Evolutionary conservation across 257 asterid genomes (phyloP), one percentile per base, ranked within the genome.

Genomic region (Echium plantagineum): DNA sequence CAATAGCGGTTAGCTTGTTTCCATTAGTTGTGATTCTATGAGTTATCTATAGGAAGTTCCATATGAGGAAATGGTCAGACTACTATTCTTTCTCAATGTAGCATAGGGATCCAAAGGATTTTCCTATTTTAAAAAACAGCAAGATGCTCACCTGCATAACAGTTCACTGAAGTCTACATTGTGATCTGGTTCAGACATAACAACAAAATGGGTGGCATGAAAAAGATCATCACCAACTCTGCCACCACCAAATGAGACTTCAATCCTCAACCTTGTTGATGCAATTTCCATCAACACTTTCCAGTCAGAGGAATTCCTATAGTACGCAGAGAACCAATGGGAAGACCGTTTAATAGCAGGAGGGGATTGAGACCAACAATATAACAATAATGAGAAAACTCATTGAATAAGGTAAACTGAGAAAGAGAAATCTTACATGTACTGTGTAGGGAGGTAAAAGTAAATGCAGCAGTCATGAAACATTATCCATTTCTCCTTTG

Each of bases 251-350:
- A 46, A 67, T 63, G 83, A 80, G 77, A 91, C 76, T 71, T 78
- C 93, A 74, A 81, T 64, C 79, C 81, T 91, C 98, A 91, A 77
- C 72, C 96, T 81, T 77, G 87, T 81, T 67, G 71, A 72, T 63
- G 81, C 75, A 71, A 85, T 75, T 60, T 82, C 94, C 66, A 81
- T 63, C 61, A 79, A 72, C 69, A 72, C 73, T 72, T 83, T 86
- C 80, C 71, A 77, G 58, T 69, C 81, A 66, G 62, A 62, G 60
- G 75, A 74, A 57, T 75, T 78, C 64, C 89, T 81, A 63, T 59
- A 68, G 57, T 59, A 66, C 62, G 58, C 35, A 46, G 55, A 61
- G 57, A 49, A 58, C 57, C 62, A 62, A 62, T 57, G 38, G 62
- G 62, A 56, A 38, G 71, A 59, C 66, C 63, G 58, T 32, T 58